Conservation (phyloP, 768 basidiomycete species). For the Hericium erinaceus region DNA sequence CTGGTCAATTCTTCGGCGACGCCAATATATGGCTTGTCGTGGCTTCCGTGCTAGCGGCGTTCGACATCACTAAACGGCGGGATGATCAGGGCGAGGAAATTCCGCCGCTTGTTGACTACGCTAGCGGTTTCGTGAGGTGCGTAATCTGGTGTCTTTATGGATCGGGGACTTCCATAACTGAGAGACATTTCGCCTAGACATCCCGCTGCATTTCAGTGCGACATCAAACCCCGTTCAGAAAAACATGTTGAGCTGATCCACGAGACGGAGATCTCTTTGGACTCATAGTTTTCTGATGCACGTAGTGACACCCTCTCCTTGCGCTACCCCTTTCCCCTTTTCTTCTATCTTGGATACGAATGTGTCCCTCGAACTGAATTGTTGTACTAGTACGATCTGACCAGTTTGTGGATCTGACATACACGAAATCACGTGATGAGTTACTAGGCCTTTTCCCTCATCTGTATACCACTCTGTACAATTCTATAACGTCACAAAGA, state of each 20-base stretch:
- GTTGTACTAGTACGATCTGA: too few species aligned
- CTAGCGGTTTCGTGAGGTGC: slow-evolving; percentile 14
- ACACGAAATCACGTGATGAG: too few species aligned
- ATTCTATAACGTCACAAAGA: too few species aligned
- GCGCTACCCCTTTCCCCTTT: too few species aligned
- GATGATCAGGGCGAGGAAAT: slow-evolving; percentile 10
- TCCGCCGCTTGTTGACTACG: slow-evolving; percentile 5
- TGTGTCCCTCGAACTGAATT: too few species aligned
- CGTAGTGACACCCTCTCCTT: too few species aligned
- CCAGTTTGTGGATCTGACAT: too few species aligned
- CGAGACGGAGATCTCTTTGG: not conserved
- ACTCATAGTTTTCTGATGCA: too few species aligned
- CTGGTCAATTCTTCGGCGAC: slow-evolving; percentile 14
- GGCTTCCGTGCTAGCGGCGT: slow-evolving; percentile 10
- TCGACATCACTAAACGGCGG: slow-evolving; percentile 3
- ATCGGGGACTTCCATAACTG: not conserved
- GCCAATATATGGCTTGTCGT: slow-evolving; percentile 12
- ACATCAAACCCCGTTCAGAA: slow-evolving; percentile 15
- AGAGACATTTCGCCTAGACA: slow-evolving; percentile 4
- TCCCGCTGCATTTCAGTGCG: slow-evolving; percentile 16
- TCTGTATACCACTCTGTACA: too few species aligned
- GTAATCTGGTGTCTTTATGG: not conserved
- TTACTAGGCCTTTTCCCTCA: too few species aligned
- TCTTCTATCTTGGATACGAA: too few species aligned
- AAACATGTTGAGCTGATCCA: slow-evolving; percentile 3